These are phyloP conservation scores for Acrasis kona DNA, from an alignment of 78 protist genomes.

Conservation along the genomic window DNA sequence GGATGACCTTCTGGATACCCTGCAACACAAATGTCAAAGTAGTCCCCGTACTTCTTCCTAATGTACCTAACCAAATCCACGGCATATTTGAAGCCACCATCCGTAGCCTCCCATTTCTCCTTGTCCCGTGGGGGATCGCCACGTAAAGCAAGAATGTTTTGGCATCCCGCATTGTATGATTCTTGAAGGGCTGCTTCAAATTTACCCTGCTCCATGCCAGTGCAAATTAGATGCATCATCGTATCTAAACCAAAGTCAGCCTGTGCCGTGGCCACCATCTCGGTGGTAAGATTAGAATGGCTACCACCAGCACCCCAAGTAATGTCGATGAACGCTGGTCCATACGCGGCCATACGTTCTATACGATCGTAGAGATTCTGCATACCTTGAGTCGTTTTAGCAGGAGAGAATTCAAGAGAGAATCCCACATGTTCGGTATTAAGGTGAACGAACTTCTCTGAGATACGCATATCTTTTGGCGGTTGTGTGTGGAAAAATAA, in stretches of 20 bases:
- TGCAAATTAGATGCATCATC: slow-evolving; percentile 87
- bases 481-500: too few relatives aligned
- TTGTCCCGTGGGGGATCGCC: slow-evolving; percentile 90
- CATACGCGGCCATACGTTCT: slow-evolving; percentile 24
- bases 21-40: slow-evolving; percentile 80
- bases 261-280: slow-evolving; percentile 38
- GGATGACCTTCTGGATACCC: slow-evolving; percentile 88
- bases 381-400: slow-evolving; percentile 47
- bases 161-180: slow-evolving; percentile 59
- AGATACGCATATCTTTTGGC: too few relatives aligned
- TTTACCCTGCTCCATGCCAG: slow-evolving; percentile 55
- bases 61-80: slow-evolving; percentile 80
- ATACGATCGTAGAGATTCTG: slow-evolving; percentile 34
- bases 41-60: slow-evolving; percentile 72
- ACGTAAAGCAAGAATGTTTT: slow-evolving; percentile 84
- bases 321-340: slow-evolving; percentile 68
- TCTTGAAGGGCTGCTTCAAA: slow-evolving; percentile 48
- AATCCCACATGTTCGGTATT: too few relatives aligned
- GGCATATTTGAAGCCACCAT: slow-evolving; percentile 73
- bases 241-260: slow-evolving; percentile 37
- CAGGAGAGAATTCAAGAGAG: slow-evolving; percentile 64
- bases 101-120: slow-evolving; percentile 58
- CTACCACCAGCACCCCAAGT: slow-evolving; percentile 87
- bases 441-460: too few relatives aligned
- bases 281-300: slow-evolving; percentile 47